These are phyloP conservation scores for Globisporangium parvum DNA, from an alignment of 352 stramenopile species.

Conservation along the genomic window DNA sequence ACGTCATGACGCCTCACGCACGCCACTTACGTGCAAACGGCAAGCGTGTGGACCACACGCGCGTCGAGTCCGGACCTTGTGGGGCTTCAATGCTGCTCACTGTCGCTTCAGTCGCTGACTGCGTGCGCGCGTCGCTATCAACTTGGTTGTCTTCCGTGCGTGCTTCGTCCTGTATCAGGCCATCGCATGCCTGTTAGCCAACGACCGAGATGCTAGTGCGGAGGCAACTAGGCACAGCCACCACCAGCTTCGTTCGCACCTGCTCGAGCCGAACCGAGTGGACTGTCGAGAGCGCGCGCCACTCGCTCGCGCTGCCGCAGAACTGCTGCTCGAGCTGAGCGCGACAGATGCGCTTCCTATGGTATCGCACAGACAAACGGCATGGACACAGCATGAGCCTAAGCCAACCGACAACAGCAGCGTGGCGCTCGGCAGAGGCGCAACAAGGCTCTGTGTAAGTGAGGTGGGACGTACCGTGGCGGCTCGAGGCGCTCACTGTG, in stretches of 20 bases:
- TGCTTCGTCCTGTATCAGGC: background rate
- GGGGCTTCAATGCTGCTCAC: background rate
- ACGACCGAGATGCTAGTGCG: no score
- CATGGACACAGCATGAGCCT: background rate
- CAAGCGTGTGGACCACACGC: slow-evolving; percentile 24
- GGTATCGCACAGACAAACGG: background rate
- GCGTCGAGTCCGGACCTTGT: slow-evolving; percentile 7
- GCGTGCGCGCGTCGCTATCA: background rate
- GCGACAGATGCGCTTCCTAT: slow-evolving; percentile 14
- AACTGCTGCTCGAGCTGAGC: slow-evolving; percentile 30
- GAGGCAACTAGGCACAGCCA: no score
- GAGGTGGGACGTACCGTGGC: slow-evolving; percentile 4
- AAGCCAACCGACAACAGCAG: no score
- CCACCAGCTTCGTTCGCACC: no score
- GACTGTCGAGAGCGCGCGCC: slow-evolving; percentile 29
- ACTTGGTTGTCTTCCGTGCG: slow-evolving; percentile 3
- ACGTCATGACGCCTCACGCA: background rate
- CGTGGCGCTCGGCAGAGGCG: background rate
- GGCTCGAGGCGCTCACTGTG: no score
- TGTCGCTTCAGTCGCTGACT: background rate
- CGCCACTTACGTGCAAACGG: slow-evolving; percentile 23
- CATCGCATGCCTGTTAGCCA: no score
- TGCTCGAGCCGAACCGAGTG: slow-evolving; percentile 17
- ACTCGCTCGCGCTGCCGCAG: slow-evolving; percentile 19
- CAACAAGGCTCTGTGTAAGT: background rate